These are phyloP conservation scores for Alloteropsis semialata DNA, from an alignment of 176 grass and related monocot genomes.

Conservation along the genomic window DNA sequence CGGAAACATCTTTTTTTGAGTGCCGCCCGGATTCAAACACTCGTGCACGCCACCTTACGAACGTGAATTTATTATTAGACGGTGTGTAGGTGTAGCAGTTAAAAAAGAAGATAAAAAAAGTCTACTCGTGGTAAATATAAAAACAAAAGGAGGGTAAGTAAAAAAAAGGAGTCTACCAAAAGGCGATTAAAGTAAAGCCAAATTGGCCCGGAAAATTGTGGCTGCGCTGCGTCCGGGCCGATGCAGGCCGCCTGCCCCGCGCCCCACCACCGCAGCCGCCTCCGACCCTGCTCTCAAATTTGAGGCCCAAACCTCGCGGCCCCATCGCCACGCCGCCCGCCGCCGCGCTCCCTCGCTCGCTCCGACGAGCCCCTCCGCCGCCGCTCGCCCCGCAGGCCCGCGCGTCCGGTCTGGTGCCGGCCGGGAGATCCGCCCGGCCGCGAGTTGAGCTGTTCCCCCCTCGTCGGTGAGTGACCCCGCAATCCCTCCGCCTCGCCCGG, in stretches of 20 bases:
- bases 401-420: neutral
- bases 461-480: neutral
- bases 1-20: too few species aligned
- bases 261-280: neutral
- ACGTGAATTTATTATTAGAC: neutral
- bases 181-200: neutral
- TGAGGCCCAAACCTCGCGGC: conserved; percentile 5
- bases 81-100: neutral
- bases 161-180: neutral
- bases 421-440: neutral
- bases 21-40: neutral
- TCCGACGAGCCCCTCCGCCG: neutral
- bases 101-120: neutral
- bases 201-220: neutral
- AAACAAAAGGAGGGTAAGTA: too few species aligned
- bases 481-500: neutral
- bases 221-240: neutral
- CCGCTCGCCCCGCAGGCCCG: neutral
- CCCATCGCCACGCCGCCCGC: neutral
- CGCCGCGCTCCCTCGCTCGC: too few species aligned
- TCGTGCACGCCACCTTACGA: neutral
- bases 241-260: neutral
- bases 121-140: neutral
- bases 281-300: neutral
- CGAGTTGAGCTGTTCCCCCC: neutral